A percentile compares a stretch with the other conserved stretches of the same genome.
phyloP scores from a whole-genome alignment of 1,139 yeast species.

The Sugiyamaella pinicola region DNA sequence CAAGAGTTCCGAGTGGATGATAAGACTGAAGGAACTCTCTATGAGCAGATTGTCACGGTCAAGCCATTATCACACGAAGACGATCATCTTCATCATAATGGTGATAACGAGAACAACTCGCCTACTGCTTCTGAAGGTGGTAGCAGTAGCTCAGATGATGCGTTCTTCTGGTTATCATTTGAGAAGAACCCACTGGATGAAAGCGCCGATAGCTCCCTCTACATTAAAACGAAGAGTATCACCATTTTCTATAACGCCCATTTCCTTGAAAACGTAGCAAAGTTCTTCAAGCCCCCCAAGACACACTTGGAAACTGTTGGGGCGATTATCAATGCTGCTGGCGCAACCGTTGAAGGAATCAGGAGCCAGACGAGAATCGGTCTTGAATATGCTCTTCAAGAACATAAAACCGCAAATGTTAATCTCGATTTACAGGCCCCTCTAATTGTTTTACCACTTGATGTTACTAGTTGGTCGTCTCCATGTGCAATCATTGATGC shows the following conservation, averaged over 20 bases:
- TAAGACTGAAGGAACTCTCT: slow-evolving; percentile 71
- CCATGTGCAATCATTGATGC: slow-evolving; percentile 95
- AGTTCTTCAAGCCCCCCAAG: slow-evolving; percentile 84
- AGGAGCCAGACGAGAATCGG: slow-evolving; percentile 91
- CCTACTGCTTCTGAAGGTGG: slow-evolving; percentile 10
- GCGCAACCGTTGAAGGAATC: slow-evolving; percentile 88
- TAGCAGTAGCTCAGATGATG: slow-evolving; percentile 42
- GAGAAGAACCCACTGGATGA: slow-evolving; percentile 86
- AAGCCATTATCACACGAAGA: slow-evolving; percentile 51
- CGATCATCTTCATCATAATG: slow-evolving; percentile 24
- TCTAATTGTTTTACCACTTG: slow-evolving; percentile 81
- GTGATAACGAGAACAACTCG: slow-evolving; percentile 22
- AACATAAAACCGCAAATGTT: slow-evolving; percentile 86
- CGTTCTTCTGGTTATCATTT: slow-evolving; percentile 79
- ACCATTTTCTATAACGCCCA: slow-evolving; percentile 84
- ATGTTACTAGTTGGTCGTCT: slow-evolving; percentile 75
- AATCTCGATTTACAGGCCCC: slow-evolving; percentile 93
- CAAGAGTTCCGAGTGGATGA: slow-evolving; percentile 86
- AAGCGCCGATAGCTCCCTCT: slow-evolving; percentile 74
- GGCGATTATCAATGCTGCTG: slow-evolving; percentile 93
- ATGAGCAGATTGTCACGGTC: slow-evolving; percentile 87
- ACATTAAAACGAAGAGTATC: slow-evolving; percentile 80
- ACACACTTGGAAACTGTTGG: slow-evolving; percentile 87
- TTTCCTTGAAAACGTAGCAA: slow-evolving; percentile 72
- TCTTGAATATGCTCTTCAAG: slow-evolving; percentile 87